A percentile compares a stretch with the other conserved stretches of the same genome.
Conservation (phyloP, 208 protist genomes). For the Borovskyia barvae region DNA sequence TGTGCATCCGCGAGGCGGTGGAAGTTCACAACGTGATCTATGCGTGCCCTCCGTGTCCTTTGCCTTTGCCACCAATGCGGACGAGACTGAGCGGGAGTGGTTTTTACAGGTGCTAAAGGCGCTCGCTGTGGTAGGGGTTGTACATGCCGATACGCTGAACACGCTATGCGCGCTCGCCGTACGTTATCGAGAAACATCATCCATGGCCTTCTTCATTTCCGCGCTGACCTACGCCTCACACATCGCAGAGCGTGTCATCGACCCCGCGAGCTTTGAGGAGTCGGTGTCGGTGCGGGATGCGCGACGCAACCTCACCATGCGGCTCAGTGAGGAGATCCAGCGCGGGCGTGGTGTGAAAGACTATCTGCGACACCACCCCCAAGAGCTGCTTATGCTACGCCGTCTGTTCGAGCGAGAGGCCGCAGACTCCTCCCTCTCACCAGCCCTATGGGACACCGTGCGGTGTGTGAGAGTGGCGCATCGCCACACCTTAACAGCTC, state of each 20-base stretch:
- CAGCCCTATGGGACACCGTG: constrained; percentile 69
- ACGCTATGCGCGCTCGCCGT: constrained; percentile 1
- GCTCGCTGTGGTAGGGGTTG: constrained; percentile 24
- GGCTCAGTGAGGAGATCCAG: constrained; percentile 20
- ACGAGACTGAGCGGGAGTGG: constrained; percentile 6
- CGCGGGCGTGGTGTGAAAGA: neutral
- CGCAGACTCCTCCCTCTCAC: constrained; percentile 31
- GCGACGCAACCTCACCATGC: constrained; percentile 9
- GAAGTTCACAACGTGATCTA: neutral
- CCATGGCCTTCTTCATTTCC: constrained; percentile 36
- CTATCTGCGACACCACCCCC: constrained; percentile 30
- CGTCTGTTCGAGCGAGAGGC: constrained; percentile 58
- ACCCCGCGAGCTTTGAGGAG: constrained; percentile 23
- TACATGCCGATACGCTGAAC: constrained; percentile 16
- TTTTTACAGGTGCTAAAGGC: constrained; percentile 22
- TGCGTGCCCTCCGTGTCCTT: neutral
- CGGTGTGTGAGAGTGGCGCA: constrained; percentile 54
- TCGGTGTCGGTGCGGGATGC: constrained; percentile 18
- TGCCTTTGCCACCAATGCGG: neutral
- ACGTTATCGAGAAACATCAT: constrained; percentile 3
- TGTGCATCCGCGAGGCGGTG: neutral
- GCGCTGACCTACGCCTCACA: constrained; percentile 38
- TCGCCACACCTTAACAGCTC: constrained; percentile 24
- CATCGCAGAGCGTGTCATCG: constrained; percentile 23
- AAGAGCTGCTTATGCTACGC: constrained; percentile 57